phyloP scores from a whole-genome alignment of 78 protist genomes.

The slime mould (Dictyostelium discoideum) region DNA sequence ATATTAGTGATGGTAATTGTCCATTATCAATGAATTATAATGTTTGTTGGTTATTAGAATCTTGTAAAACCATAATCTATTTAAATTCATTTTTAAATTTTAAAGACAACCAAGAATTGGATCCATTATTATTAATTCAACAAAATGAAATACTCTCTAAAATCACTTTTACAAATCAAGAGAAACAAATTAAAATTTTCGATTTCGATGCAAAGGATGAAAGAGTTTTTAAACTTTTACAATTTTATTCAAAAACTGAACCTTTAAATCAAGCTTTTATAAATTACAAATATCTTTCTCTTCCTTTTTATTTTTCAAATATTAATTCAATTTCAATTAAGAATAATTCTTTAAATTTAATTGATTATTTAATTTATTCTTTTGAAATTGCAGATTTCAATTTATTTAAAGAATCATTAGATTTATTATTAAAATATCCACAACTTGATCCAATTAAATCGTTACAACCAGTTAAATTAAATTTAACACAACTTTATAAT shows the following conservation, averaged over 20 bases:
- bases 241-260: not conserved
- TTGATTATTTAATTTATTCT: not conserved
- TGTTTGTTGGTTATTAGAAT: not conserved
- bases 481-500: not conserved
- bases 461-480: not conserved
- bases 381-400: not conserved
- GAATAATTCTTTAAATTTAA: not conserved
- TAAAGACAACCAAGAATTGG: not conserved
- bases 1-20: not conserved
- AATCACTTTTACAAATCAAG: not conserved
- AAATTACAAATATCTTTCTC: not conserved
- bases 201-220: not conserved
- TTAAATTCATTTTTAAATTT: not conserved
- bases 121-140: not conserved
- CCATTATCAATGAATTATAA: not conserved
- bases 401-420: not conserved
- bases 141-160: not conserved
- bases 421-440: not conserved
- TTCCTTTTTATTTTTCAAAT: not conserved
- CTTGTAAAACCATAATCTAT: not conserved
- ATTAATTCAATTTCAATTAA: not conserved
- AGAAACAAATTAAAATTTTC: not conserved
- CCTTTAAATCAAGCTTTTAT: not conserved
- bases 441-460: no score
- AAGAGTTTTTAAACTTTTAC: not conserved